These are phyloP conservation scores for Arthrobotrys musiformis DNA, from an alignment of 2,329 filamentous ascomycete genomes.

Conservation along the genomic window DNA sequence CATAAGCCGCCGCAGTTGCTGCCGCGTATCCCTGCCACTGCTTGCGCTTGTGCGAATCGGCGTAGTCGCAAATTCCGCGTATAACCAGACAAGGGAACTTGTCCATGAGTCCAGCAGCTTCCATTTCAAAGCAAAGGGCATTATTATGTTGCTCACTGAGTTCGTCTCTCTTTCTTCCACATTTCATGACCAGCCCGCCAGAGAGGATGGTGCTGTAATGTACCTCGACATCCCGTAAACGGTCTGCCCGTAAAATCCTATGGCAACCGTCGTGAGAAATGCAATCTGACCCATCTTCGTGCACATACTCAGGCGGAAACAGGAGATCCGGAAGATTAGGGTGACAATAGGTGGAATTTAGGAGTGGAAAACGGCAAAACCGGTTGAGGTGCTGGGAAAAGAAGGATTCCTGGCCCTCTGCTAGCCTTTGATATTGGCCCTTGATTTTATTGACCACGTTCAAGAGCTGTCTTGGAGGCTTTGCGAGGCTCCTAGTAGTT, in stretches of 20 bases:
- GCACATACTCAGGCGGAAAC: background rate
- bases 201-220: conserved; percentile 27
- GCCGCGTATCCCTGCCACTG: conserved; percentile 17
- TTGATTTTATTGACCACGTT: background rate
- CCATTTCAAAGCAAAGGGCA: conserved; percentile 27
- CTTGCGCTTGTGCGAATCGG: conserved; percentile 8
- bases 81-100: conserved; percentile 12
- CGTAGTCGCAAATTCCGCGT: conserved; percentile 8
- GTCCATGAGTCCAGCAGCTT: background rate
- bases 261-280: background rate
- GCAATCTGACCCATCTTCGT: background rate
- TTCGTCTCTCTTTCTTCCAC: background rate
- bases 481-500: background rate
- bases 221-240: background rate
- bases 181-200: conserved; percentile 8
- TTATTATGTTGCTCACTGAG: conserved; percentile 16
- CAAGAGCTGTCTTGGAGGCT: background rate
- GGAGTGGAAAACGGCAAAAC: background rate
- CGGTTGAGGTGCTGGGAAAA: background rate
- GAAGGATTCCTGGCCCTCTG: background rate
- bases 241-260: background rate
- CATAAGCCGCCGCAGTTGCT: conserved; percentile 16
- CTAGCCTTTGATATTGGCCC: background rate
- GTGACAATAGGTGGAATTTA: background rate
- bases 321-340: background rate